A percentile compares a stretch with the other conserved stretches of the same genome.
Evolutionary conservation across 768 basidiomycete genomes (phyloP).

Genomic region (Lentinus tigrinus): DNA sequence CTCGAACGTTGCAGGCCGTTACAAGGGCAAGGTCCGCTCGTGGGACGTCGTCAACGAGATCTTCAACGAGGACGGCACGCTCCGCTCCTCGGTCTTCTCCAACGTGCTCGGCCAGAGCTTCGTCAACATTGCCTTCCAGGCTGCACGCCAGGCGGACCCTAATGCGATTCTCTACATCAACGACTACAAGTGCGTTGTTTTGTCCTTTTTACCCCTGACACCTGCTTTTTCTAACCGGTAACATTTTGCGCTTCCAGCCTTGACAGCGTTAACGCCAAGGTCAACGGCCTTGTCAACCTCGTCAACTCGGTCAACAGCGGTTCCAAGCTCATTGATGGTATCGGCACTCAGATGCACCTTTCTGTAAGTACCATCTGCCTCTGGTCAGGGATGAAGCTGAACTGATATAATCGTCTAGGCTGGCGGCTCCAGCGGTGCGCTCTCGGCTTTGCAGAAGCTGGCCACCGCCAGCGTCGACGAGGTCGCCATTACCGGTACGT

Average conservation of each 20-base stretch:
- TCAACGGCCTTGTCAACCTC: constrained; percentile 37
- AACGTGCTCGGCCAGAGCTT: constrained; percentile 50
- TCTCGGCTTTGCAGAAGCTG: constrained; percentile 45
- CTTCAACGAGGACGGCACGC: constrained; percentile 50
- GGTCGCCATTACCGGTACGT: constrained; percentile 47
- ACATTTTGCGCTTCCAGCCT: constrained; percentile 38
- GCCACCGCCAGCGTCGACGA: constrained; percentile 40
- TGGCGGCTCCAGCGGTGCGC: constrained; percentile 40
- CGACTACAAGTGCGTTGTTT: constrained; percentile 32
- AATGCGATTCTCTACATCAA: constrained; percentile 47
- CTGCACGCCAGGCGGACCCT: constrained; percentile 48
- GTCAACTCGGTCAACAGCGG: constrained; percentile 42
- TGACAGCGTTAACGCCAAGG: constrained; percentile 48
- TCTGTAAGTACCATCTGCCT: constrained; percentile 13
- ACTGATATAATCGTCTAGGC: constrained; percentile 23
- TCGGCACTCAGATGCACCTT: constrained; percentile 48
- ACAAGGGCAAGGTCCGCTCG: constrained; percentile 33
- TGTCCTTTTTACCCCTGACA: neutral
- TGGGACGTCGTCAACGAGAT: constrained; percentile 42
- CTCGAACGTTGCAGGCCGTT: constrained; percentile 30
- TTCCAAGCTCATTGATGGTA: constrained; percentile 44
- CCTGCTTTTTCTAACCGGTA: too few species aligned
- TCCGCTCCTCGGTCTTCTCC: constrained; percentile 47
- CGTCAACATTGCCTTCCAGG: constrained; percentile 50
- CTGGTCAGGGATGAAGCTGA: too few species aligned